Conservation (phyloP, 805 yeast genomes). For the Saturnispora galanensis region DNA sequence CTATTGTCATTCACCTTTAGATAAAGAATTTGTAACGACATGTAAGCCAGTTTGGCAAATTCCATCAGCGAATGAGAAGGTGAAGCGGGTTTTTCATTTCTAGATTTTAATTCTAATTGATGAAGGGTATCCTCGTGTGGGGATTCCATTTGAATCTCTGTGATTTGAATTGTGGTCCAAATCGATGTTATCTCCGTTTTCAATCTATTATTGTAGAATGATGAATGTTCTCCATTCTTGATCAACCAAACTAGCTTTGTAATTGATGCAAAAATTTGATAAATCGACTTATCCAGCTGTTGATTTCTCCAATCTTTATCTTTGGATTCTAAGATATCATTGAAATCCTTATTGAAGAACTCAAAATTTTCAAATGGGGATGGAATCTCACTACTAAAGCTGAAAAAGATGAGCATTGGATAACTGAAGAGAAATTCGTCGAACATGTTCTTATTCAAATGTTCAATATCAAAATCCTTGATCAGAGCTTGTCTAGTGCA, state of each 20-base stretch:
- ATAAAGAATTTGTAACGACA: constrained; percentile 21
- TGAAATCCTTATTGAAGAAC: constrained; percentile 21
- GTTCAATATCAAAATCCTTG: constrained; percentile 1
- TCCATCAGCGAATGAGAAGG: background rate
- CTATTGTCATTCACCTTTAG: constrained; percentile 17
- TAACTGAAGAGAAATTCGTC: constrained; percentile 31
- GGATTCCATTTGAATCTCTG: constrained; percentile 21
- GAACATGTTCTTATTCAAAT: constrained; percentile 8
- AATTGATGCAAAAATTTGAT: constrained; percentile 28
- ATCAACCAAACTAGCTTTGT: constrained; percentile 32
- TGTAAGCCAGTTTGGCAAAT: constrained; percentile 20
- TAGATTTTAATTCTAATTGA: background rate
- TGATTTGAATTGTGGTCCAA: constrained; percentile 25
- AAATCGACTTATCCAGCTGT: constrained; percentile 31
- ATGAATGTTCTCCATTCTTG: constrained; percentile 9
- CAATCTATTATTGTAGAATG: constrained; percentile 10
- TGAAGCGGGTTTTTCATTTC: background rate
- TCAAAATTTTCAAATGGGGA: constrained; percentile 32
- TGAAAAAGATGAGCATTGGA: constrained; percentile 29
- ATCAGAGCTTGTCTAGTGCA: constrained; percentile 7
- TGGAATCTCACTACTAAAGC: constrained; percentile 29
- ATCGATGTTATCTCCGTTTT: constrained; percentile 20
- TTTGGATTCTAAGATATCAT: constrained; percentile 5
- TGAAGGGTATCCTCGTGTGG: background rate
- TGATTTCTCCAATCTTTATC: constrained; percentile 27